Percentiles rank a stretch among this genome's conserved stretches.
Evolutionary conservation across 2,329 filamentous ascomycete species (phyloP).

Genomic region (Colletotrichum magnum): DNA sequence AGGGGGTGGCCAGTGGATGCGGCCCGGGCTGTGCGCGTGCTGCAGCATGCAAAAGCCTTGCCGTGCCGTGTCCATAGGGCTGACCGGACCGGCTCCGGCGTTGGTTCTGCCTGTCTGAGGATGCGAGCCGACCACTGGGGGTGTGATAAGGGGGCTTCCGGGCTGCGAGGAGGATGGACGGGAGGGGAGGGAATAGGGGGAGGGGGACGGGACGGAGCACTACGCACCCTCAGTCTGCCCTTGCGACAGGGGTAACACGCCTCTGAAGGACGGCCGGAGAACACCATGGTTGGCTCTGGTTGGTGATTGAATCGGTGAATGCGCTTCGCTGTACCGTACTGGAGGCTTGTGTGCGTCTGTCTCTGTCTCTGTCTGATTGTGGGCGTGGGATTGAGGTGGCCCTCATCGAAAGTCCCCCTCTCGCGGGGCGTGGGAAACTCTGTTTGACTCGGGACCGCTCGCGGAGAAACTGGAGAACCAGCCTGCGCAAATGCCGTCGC

Average conservation of each 20-base stretch:
- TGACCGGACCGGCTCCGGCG: constrained; percentile 14
- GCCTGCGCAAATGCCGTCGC: constrained; percentile 7
- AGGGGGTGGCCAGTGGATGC: too few species aligned
- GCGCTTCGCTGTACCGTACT: not conserved
- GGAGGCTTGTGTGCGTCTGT: not conserved
- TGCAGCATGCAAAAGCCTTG: not conserved
- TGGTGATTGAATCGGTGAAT: not conserved
- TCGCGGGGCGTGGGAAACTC: constrained; percentile 6
- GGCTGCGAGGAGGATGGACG: too few species aligned
- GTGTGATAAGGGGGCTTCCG: too few species aligned
- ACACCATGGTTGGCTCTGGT: constrained; percentile 45
- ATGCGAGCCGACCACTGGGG: constrained; percentile 27
- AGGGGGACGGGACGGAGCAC: constrained; percentile 11
- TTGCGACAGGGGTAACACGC: constrained; percentile 47
- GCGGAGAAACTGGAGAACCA: constrained; percentile 17
- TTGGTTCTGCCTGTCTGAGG: not conserved
- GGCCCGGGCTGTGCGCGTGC: not conserved
- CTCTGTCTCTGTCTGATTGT: not conserved
- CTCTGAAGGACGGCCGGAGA: constrained; percentile 47
- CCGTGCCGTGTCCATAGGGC: constrained; percentile 15
- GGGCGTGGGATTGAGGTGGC: constrained; percentile 6
- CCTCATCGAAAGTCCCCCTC: constrained; percentile 16
- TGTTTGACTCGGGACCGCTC: constrained; percentile 13
- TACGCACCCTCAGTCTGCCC: constrained; percentile 45
- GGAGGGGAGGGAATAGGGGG: constrained; percentile 5